Conservation (phyloP, 352 stramenopile species). For the Pythium insidiosum region DNA sequence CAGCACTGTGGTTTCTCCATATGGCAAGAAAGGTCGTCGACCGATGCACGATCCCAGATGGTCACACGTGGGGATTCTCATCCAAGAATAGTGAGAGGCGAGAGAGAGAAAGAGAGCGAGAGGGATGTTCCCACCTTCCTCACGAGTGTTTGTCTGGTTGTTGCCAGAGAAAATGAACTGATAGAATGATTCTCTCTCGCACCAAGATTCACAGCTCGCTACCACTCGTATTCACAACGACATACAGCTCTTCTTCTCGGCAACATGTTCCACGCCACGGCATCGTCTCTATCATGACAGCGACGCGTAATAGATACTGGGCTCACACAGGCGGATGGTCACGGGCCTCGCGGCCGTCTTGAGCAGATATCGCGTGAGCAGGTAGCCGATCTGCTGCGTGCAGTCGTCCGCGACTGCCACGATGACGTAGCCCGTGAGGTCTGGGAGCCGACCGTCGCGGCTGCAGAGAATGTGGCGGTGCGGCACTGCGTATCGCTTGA, state of each 20-base stretch:
- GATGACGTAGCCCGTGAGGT: conserved; percentile 44
- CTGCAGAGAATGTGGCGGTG: conserved; percentile 41
- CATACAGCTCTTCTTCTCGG: too few species aligned
- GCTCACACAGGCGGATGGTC: conserved; percentile 66
- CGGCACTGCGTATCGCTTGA: conserved; percentile 36
- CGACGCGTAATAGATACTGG: conserved; percentile 70
- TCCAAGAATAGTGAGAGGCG: too few species aligned
- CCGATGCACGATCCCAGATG: too few species aligned
- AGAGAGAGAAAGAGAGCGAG: too few species aligned
- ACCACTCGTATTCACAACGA: background rate
- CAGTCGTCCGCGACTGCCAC: conserved; percentile 64
- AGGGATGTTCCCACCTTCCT: too few species aligned
- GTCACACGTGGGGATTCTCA: too few species aligned
- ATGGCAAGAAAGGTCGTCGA: too few species aligned
- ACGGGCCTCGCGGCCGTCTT: conserved; percentile 56
- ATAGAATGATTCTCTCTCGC: too few species aligned
- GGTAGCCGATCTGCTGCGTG: conserved; percentile 61
- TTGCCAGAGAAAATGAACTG: too few species aligned
- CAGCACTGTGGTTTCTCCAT: too few species aligned
- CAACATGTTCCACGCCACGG: background rate
- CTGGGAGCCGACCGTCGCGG: conserved; percentile 9
- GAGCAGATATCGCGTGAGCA: conserved; percentile 56
- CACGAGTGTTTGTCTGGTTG: too few species aligned
- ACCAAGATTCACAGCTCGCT: background rate
- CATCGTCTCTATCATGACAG: conserved; percentile 6